Conservation (phyloP, 2,329 filamentous ascomycete species). For the Arthrobotrys conoides region DNA sequence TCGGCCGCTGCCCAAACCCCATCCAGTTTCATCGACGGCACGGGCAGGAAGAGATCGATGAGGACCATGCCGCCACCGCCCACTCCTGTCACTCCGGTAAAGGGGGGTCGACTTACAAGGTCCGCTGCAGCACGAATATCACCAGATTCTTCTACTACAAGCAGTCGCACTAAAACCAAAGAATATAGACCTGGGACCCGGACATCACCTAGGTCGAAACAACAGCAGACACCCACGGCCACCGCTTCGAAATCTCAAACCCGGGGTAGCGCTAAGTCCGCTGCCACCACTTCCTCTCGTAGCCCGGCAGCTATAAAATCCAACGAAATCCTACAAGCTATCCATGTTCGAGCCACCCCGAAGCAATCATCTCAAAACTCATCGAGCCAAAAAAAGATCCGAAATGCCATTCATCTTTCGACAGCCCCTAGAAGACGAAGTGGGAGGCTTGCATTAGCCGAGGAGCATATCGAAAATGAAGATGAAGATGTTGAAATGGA, state of each 20-base stretch:
- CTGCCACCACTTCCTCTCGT: conserved; percentile 7
- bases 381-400: conserved; percentile 15
- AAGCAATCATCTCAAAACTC: conserved; percentile 35
- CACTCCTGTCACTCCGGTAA: conserved; percentile 53
- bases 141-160: conserved; percentile 61
- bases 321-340: conserved; percentile 13
- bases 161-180: conserved; percentile 45
- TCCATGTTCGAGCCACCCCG: conserved; percentile 13
- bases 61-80: conserved; percentile 66
- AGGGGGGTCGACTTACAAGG: conserved; percentile 66
- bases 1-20: conserved; percentile 86
- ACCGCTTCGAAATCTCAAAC: conserved; percentile 29
- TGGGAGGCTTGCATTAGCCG: conserved; percentile 37
- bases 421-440: conserved; percentile 45
- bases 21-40: conserved; percentile 80
- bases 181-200: conserved; percentile 66
- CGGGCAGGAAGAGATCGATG: conserved; percentile 73
- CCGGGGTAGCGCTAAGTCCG: conserved; percentile 22
- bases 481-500: conserved; percentile 62
- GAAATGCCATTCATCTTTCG: conserved; percentile 19
- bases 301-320: conserved; percentile 36
- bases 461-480: conserved; percentile 24
- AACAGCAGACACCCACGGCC: conserved; percentile 38
- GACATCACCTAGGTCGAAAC: conserved; percentile 63
- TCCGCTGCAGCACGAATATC: conserved; percentile 64